These are phyloP conservation scores for Ilyonectria sp. DNA, from an alignment of 2,329 filamentous ascomycete species.

Conservation along the genomic window DNA sequence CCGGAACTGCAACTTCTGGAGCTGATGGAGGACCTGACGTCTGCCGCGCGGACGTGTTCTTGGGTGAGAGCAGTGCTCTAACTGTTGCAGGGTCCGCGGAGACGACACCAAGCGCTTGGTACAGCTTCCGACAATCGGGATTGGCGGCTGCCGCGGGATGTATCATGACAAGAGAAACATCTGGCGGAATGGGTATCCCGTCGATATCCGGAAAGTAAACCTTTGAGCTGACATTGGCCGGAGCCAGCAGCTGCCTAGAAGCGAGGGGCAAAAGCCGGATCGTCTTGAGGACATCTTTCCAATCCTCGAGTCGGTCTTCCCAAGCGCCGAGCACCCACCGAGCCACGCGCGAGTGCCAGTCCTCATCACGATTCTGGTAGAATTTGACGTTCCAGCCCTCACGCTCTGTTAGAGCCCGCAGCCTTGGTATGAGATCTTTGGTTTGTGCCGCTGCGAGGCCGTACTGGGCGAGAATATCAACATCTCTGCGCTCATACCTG, in stretches of 20 bases:
- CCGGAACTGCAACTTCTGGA: not conserved
- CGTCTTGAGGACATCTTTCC: not conserved
- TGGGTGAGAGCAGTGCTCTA: not conserved
- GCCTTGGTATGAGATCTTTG: not conserved
- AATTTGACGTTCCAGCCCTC: not conserved
- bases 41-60: not conserved
- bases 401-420: not conserved
- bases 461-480: not conserved
- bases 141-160: conserved; percentile 1
- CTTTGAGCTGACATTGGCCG: not conserved
- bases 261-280: not conserved
- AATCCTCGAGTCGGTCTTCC: not conserved
- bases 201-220: not conserved
- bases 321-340: not conserved
- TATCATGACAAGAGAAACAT: not conserved
- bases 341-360: not conserved
- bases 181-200: not conserved
- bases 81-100: not conserved
- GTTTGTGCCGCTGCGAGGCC: not conserved
- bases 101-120: not conserved
- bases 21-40: not conserved
- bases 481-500: not conserved
- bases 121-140: not conserved
- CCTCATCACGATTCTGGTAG: not conserved
- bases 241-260: not conserved